Evolutionary conservation across 257 asterid genomes (phyloP).

Genomic region (Solanum virginianum): DNA sequence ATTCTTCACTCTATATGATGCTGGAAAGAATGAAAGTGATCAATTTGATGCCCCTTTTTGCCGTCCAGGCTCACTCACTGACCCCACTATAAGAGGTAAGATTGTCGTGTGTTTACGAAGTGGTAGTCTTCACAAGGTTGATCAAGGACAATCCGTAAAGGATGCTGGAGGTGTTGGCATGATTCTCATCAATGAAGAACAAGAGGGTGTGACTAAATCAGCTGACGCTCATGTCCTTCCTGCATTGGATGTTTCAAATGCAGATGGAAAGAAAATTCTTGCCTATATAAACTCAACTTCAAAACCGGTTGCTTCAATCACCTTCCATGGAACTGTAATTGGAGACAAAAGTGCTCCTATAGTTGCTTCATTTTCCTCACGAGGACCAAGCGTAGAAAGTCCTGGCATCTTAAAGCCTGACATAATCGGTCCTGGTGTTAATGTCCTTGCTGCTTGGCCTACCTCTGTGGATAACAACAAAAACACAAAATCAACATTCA

Average conservation of each 20-base stretch:
- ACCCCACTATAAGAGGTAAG: constrained; percentile 20
- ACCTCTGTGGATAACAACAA: constrained; percentile 11
- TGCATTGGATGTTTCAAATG: constrained; percentile 6
- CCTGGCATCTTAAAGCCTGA: constrained; percentile 58
- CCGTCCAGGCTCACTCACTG: not conserved
- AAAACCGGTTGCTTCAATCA: constrained; percentile 7
- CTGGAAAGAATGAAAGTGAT: constrained; percentile 5
- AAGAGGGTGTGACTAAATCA: constrained; percentile 3
- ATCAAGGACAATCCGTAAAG: constrained; percentile 18
- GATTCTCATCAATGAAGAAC: constrained; percentile 14
- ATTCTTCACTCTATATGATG: constrained; percentile 19
- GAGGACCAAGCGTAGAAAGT: constrained; percentile 33
- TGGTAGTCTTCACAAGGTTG: not conserved
- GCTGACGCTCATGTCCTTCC: constrained; percentile 25
- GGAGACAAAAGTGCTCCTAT: constrained; percentile 31
- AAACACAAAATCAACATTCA: constrained; percentile 17
- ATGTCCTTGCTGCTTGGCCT: constrained; percentile 44
- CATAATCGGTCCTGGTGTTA: constrained; percentile 46
- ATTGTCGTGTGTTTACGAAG: constrained; percentile 26
- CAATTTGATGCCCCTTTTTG: constrained; percentile 8
- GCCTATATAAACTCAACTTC: constrained; percentile 20
- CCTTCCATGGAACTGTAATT: constrained; percentile 29
- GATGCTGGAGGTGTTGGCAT: constrained; percentile 35
- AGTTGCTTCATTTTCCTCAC: constrained; percentile 34
- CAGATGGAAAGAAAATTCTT: constrained; percentile 5